Evolutionary conservation across 139 green algal species (phyloP).

Genomic region (Tetratostichococcus sp.): DNA sequence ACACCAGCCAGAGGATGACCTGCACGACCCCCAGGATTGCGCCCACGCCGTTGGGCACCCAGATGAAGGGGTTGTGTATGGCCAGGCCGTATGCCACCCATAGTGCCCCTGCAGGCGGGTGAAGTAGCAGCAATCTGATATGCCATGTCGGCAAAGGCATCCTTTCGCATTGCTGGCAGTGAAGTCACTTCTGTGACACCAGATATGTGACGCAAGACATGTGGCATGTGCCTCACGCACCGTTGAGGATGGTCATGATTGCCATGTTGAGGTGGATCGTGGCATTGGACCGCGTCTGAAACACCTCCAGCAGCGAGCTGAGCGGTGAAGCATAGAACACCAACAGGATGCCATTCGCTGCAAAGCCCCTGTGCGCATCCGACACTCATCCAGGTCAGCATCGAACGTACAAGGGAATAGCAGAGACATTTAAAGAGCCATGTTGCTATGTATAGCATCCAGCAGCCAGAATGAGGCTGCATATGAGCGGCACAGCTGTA

Average conservation of each 20-base stretch:
- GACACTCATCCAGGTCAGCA: too few species aligned
- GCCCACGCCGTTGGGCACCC: conserved; percentile 49
- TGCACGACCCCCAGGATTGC: conserved; percentile 20
- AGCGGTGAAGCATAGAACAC: conserved; percentile 64
- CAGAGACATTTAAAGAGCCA: background rate
- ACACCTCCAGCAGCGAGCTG: conserved; percentile 45
- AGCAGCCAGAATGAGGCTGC: background rate
- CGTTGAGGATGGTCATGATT: conserved; percentile 59
- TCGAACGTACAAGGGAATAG: too few species aligned
- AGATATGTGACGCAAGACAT: background rate
- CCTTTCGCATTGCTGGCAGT: too few species aligned
- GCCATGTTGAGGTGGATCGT: conserved; percentile 52
- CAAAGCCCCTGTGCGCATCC: conserved; percentile 45
- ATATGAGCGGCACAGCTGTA: too few species aligned
- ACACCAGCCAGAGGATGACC: conserved; percentile 18
- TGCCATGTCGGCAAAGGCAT: too few species aligned
- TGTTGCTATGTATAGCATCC: too few species aligned
- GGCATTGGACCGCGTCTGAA: conserved; percentile 45
- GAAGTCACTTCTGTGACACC: background rate
- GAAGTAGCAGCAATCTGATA: too few species aligned
- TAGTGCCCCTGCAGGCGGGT: background rate
- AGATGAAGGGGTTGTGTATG: conserved; percentile 49
- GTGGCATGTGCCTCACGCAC: conserved; percentile 21
- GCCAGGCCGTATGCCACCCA: conserved; percentile 26
- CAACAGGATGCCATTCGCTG: conserved; percentile 45